phyloP scores from a whole-genome alignment of 768 basidiomycete species.

The Tylopilus cervinicoccineus region DNA sequence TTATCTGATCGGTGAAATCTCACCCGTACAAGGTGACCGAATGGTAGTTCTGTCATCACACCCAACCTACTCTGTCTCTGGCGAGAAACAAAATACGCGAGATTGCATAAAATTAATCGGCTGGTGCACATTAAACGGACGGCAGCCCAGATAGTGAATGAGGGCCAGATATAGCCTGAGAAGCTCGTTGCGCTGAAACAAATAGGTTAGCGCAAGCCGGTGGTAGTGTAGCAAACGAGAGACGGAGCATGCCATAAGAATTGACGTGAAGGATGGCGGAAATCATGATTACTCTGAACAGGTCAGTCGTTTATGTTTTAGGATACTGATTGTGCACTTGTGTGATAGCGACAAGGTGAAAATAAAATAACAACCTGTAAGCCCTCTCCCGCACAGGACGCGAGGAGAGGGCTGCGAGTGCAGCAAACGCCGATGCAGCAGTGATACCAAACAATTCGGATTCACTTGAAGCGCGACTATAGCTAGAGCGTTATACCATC shows the following conservation, averaged over 20 bases:
- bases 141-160: slow-evolving; percentile 50
- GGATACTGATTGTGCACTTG: slow-evolving; percentile 17
- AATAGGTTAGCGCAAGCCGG: not conserved
- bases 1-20: slow-evolving; percentile 38
- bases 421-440: slow-evolving; percentile 35
- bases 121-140: slow-evolving; percentile 45
- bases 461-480: not conserved
- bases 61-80: slow-evolving; percentile 24
- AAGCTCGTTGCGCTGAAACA: slow-evolving; percentile 15
- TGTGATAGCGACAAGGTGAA: slow-evolving; percentile 43
- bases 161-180: slow-evolving; percentile 42
- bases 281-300: slow-evolving; percentile 27
- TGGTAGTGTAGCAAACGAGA: slow-evolving; percentile 19
- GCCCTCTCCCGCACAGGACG: slow-evolving; percentile 45
- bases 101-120: slow-evolving; percentile 42
- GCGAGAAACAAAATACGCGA: slow-evolving; percentile 30
- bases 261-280: slow-evolving; percentile 40
- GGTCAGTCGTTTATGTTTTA: slow-evolving; percentile 37
- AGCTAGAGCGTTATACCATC: slow-evolving; percentile 4
- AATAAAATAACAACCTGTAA: slow-evolving; percentile 49
- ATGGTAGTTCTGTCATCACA: slow-evolving; percentile 38
- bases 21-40: slow-evolving; percentile 43
- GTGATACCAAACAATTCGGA: slow-evolving; percentile 31
- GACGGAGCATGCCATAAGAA: slow-evolving; percentile 27
- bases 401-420: slow-evolving; percentile 41